These are phyloP conservation scores for Scleroderma citrinum DNA, from an alignment of 768 basidiomycete species.

Conservation along the genomic window DNA sequence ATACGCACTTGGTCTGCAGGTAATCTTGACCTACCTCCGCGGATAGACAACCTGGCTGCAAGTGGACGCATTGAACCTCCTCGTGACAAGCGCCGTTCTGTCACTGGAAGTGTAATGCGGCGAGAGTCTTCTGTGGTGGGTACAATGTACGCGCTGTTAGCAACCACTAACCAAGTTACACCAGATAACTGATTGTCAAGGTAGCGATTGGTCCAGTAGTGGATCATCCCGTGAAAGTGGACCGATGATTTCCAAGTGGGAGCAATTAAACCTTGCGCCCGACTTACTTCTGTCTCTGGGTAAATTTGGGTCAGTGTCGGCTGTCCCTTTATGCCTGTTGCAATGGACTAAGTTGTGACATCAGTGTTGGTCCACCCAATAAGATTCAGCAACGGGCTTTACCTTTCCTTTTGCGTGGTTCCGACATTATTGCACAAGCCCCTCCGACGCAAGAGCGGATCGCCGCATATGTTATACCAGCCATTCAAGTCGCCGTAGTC, in stretches of 20 bases:
- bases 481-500: conserved; percentile 74
- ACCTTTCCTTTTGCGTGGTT: conserved; percentile 88
- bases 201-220: conserved; percentile 47
- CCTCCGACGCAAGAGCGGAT: conserved; percentile 98
- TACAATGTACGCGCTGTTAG: conserved; percentile 10
- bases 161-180: conserved; percentile 13
- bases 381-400: conserved; percentile 98
- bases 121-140: conserved; percentile 73
- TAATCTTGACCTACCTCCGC: conserved; percentile 65
- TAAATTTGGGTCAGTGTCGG: conserved; percentile 80
- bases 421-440: conserved; percentile 98
- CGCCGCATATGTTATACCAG: conserved; percentile 93
- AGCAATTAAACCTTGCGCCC: conserved; percentile 78
- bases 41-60: conserved; percentile 37
- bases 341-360: conserved; percentile 10
- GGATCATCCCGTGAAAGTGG: conserved; percentile 60
- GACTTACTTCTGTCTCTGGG: conserved; percentile 84
- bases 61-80: conserved; percentile 34
- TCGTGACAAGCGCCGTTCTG: conserved; percentile 74
- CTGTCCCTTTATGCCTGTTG: conserved; percentile 2
- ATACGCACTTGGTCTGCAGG: conserved; percentile 85
- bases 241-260: conserved; percentile 91
- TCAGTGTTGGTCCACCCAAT: conserved; percentile 92
- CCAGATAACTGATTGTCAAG: conserved; percentile 52
- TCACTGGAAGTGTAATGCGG: conserved; percentile 54